Evolutionary conservation across 352 stramenopile genomes (phyloP).

Genomic region (Globisporangium paddicum): DNA sequence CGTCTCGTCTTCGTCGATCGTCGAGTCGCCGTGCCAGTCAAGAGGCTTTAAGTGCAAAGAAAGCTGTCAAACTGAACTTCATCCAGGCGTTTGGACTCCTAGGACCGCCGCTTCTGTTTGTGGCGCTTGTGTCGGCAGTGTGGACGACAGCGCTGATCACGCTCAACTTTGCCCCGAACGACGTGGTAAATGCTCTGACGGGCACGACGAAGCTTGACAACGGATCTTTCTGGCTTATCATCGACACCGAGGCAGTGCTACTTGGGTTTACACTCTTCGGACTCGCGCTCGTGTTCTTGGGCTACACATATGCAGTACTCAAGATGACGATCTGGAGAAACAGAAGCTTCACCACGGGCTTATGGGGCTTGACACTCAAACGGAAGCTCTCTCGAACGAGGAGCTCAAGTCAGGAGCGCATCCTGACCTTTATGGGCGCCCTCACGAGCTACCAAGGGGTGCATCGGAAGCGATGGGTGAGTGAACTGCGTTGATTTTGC

Average conservation of each 20-base stretch:
- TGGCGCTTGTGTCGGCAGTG: background rate
- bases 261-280: background rate
- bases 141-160: background rate
- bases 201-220: slow-evolving; percentile 8
- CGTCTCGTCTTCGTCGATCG: background rate
- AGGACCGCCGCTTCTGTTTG: background rate
- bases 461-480: slow-evolving; percentile 9
- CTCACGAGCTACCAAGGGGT: background rate
- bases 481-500: background rate
- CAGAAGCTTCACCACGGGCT: background rate
- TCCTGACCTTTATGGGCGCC: background rate
- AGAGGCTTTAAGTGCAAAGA: background rate
- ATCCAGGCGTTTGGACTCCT: background rate
- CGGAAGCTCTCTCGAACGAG: background rate
- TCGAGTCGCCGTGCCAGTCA: background rate
- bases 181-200: background rate
- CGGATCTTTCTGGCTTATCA: slow-evolving; percentile 12
- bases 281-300: background rate
- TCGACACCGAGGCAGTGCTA: background rate
- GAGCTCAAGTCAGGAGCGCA: background rate
- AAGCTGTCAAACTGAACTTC: background rate
- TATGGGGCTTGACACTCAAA: background rate
- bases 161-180: background rate
- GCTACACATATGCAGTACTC: background rate
- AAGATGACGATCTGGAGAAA: background rate